Base-by-base conservation (phyloP, 192 early-diverging fungal species). In the Coemansia sp. region DNA sequence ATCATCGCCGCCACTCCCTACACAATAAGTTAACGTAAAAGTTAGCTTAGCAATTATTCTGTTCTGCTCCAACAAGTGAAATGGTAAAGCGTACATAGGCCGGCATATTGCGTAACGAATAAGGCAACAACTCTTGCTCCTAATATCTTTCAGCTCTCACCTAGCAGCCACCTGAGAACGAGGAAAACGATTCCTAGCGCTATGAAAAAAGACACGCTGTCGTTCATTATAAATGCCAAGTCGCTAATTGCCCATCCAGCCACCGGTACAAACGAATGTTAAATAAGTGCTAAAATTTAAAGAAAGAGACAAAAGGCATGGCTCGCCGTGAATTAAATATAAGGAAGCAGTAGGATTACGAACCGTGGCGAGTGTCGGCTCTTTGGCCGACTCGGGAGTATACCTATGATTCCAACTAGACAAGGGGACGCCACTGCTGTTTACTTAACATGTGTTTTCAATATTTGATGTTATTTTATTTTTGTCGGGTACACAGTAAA, bases 81-180 rank as follows among this genome's bases (percentile, higher is more conserved):
- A 21, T 11, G 5, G 42, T 17, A 0, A 4, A 14, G 41, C 41
- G 15, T 45, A 5, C 14, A n/a, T n/a, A 45, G 5, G 46, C 46
- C 9, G 19, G 19, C 46, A 15, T n/a, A 5, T n/a, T 41, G 10
- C 14, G 10, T 12, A 41, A 41, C 39, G 9, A 10, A 9, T 12
- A 11, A 1, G 11, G 11, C 39, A 41, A 41, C 39, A 41, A 41
- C 3, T 14, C 10, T 6, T 15, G 1, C 17, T 17, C 8, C 19
- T 48, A 5, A 23, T 48, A 17, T 48, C 46, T 48, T 19, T 19
- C 19, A 21, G 46, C 34, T 14, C 72, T 73, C 73, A 81, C 74
- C 66, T 66, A 82, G 66, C 44, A 82, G 46, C 79, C 79, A 82
- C 21, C 79, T 74, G 29, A 76, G 72, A 19, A 82, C 74, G n/a